These are phyloP conservation scores for Emericellopsis terricola DNA, from an alignment of 495 filamentous ascomycete species.

Conservation along the genomic window DNA sequence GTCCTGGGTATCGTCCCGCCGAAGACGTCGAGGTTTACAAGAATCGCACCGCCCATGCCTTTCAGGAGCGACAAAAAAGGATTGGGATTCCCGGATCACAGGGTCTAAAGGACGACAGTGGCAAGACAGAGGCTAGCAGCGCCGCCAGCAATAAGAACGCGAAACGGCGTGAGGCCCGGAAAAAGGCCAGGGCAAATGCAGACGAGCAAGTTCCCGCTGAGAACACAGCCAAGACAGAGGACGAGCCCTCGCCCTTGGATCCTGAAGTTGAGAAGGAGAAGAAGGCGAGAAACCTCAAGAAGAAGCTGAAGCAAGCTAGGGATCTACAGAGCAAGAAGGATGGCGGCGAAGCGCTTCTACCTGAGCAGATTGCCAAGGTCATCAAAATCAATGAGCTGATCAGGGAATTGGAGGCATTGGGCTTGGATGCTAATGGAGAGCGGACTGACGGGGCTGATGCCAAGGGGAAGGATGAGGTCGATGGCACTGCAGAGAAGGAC, in stretches of 20 bases:
- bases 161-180: constrained; percentile 79
- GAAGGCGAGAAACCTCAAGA: constrained; percentile 81
- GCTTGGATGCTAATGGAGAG: constrained; percentile 52
- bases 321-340: constrained; percentile 87
- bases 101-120: constrained; percentile 33
- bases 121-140: constrained; percentile 16
- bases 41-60: constrained; percentile 74
- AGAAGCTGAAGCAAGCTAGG: constrained; percentile 85
- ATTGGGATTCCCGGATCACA: constrained; percentile 65
- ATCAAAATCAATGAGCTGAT: constrained; percentile 92
- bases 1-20: constrained; percentile 82
- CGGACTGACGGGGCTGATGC: too few relatives aligned
- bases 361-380: constrained; percentile 94
- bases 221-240: constrained; percentile 6
- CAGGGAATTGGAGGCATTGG: constrained; percentile 69
- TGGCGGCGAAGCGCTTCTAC: constrained; percentile 59
- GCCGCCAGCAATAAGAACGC: constrained; percentile 70
- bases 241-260: constrained; percentile 23
- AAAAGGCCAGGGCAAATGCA: constrained; percentile 53
- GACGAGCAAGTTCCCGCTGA: constrained; percentile 18
- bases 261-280: constrained; percentile 72
- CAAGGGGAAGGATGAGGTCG: not conserved
- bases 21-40: constrained; percentile 96
- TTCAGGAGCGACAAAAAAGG: constrained; percentile 60
- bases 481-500: not conserved